Conservation (phyloP, 2,329 filamentous ascomycete species). For the Cryphonectria japonica region DNA sequence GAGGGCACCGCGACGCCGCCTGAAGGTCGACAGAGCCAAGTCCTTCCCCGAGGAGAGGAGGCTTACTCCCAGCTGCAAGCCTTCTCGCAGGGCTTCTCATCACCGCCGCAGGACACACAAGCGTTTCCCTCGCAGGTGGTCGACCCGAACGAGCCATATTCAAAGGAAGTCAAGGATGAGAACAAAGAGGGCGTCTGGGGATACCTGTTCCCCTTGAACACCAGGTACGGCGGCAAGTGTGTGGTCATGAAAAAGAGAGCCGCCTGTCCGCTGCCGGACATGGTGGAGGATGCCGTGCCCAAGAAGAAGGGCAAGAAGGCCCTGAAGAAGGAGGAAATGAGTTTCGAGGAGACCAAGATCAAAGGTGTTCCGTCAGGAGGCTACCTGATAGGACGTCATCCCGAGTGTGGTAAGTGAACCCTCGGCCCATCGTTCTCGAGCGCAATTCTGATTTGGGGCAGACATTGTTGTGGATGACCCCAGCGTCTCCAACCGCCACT, state of each 20-base stretch:
- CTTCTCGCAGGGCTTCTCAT: conserved; percentile 44
- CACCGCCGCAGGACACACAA: conserved; percentile 73
- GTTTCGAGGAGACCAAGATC: conserved; percentile 65
- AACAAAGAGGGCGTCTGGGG: conserved; percentile 89
- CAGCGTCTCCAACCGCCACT: conserved; percentile 87
- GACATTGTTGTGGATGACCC: conserved; percentile 76
- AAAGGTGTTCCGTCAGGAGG: conserved; percentile 72
- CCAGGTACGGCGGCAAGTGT: conserved; percentile 67
- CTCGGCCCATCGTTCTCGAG: conserved; percentile 7
- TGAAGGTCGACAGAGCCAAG: conserved; percentile 60
- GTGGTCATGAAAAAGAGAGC: conserved; percentile 74
- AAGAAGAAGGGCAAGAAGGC: conserved; percentile 51
- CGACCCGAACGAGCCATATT: conserved; percentile 71
- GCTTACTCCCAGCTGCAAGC: conserved; percentile 43
- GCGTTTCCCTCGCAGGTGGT: conserved; percentile 70
- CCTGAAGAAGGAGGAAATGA: conserved; percentile 57
- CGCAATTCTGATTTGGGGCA: conserved; percentile 34
- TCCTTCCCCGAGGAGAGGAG: conserved; percentile 52
- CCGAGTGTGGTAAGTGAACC: conserved; percentile 78
- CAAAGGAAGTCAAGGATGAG: conserved; percentile 85
- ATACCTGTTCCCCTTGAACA: conserved; percentile 83
- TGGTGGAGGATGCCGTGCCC: conserved; percentile 45
- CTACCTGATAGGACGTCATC: conserved; percentile 89
- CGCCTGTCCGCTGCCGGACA: conserved; percentile 66
- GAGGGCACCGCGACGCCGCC: conserved; percentile 74